Evolutionary conservation across 441 rosid species (phyloP), one percentile per base, ranked within the genome.

Genomic region (Dalechampia spathulata): DNA sequence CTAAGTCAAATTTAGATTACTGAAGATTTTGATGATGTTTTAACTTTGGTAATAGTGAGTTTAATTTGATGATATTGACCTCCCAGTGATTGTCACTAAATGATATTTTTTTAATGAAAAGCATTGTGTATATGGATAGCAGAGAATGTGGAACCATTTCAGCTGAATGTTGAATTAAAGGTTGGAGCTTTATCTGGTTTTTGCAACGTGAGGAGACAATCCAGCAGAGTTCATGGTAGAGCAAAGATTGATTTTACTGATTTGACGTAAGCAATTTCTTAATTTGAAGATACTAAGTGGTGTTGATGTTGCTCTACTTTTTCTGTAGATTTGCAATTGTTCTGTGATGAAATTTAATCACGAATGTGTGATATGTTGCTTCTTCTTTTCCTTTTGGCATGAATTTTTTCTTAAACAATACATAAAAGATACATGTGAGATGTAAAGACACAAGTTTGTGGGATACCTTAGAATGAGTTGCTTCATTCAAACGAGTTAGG

Each of bases 201-300:
- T 9, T 65, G 64, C 56, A 27, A 48, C 32, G 41, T 60, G 28
- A 57, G 32, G 65, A 90, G 88, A 74, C 62, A 61, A 46, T 83
- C 79, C 64, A 73, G 70, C 78, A 76, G 63, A 58, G 46, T 51
- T 55, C 52, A 56, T 12, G 28, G 61, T 60, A 37, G 66, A 9
- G 55, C 54, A n/a, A 80, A 76, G 60, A 69, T 79, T 55, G 96
- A 91, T 69, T 78, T 83, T 62, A 79, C 81, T 1, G 96, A 90
- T 69, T 82, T 90, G 61, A 87, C 90, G 95, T 90, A 78, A 65
- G 91, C 64, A 62, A 44, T 34, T 63, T 34, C 41, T n/a, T 13
- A 34, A n/a, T n/a, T n/a, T n/a, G n/a, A n/a, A n/a, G n/a, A n/a
- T n/a, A n/a, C n/a, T n/a, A n/a, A n/a, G n/a, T n/a, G n/a, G n/a